Evolutionary conservation across 2,329 filamentous ascomycete species (phyloP), one percentile per base, ranked within the genome.

Genomic region (Fusarium agapanthi): DNA sequence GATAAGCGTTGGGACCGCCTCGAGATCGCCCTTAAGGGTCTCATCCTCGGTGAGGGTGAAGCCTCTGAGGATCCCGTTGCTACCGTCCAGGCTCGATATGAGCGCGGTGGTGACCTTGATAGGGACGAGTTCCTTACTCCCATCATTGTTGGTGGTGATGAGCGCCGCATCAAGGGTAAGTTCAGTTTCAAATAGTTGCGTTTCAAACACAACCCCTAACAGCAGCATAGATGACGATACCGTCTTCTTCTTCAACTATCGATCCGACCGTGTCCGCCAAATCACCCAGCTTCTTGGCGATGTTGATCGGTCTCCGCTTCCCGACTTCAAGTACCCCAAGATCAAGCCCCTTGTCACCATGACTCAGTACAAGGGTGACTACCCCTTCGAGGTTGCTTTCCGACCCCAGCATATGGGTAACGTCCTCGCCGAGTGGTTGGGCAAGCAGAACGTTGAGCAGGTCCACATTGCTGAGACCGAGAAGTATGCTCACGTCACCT

Each of bases 231-330:
- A 98, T 80, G 88, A 93, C 75, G 96, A 99, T 81, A 95, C 94
- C 60, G 89, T 98, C 79, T 98, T 98, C 90, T 98, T 98, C 90
- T 99, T 99, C 93, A 99, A 99, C 91, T 99, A 99, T 89, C 94
- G 96, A 80, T 98, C 96, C 65, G 96, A 99, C 83, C 95, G 96
- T 82, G 95, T 95, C 59, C 93, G 96, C 77, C 96, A 99, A 84
- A 93, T 99, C 82, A 97, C 95, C 55, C 96, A 98, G 85, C 89
- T 99, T 48, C 87, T 99, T 61, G 96, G 96, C 77, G 93, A 93
- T 82, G 91, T 95, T 80, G 96, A 99, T 86, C 93, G 94, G 79
- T 97, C 94, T 30, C 95, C 95, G 62, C 89, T 90, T 76, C 93
- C 95, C 75, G 94, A 98, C 83, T 97, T 98, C 88, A 88, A 93